Evolutionary conservation across 306 rosid species (phyloP), one percentile per base, ranked within the genome.

Genomic region (Boehmeria nivea): DNA sequence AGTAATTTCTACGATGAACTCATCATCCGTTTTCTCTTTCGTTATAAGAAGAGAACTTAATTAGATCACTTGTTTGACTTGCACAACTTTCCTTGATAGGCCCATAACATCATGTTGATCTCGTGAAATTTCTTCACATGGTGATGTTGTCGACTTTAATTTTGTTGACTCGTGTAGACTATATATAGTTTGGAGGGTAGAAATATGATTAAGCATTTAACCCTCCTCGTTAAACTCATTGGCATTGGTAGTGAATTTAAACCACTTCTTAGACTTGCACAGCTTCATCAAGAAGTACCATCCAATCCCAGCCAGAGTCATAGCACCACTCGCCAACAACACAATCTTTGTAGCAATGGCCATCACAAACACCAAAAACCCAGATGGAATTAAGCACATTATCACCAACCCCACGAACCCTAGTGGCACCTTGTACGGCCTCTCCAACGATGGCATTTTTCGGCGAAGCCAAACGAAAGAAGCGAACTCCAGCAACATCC

Each of bases 331-430:
- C 15, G 62, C 43, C 47, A 70, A 43, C 17, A 38, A 70, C 11
- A 70, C 65, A 6, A 43, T 55, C 69, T 24, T 63, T 15, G 69
- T 70, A 6, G 54, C 75, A 33, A 70, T 70, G 16, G 49, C 65
- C 75, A 63, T 70, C 2, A 70, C 54, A 23, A 62, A 70, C 3
- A 70, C 34, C 55, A 70, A 31, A 63, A 70, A 70, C 31, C 40
- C 75, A 1, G 69, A 56, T 15, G 75, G 75, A 57, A 70, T 48
- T 59, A 70, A 39, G 21, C 75, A 70, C 75, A 70, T 70, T 36
- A 62, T 11, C 37, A 63, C 45, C 64, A 70, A 43, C 31, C 69
- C 64, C 0, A 61, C 54, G 24, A 57, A 42, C 59, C 51, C 55
- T 63, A 70, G 49, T 0, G 75, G 75, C 16, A 70, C 61, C 38